Percentiles rank a stretch among this genome's conserved stretches.
These are phyloP conservation scores for Stellera chamaejasme DNA, from an alignment of 345 rosid species.

Conservation along the genomic window DNA sequence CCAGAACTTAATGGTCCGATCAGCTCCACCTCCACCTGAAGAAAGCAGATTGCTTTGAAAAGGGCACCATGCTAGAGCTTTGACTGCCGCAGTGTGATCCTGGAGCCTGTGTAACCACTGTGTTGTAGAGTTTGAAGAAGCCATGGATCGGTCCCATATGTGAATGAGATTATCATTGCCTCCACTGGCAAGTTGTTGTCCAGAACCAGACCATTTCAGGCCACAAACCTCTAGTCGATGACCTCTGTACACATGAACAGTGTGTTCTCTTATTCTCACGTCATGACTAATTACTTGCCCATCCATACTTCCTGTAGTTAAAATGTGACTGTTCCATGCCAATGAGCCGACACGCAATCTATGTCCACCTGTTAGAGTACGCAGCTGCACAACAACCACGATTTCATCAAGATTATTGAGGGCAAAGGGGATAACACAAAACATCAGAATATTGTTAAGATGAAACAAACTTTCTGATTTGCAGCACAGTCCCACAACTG, in stretches of 20 bases:
- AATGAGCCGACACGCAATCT: conserved; percentile 24
- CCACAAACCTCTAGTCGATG: conserved; percentile 32
- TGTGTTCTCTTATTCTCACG: conserved; percentile 25
- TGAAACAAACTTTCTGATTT: conserved; percentile 16
- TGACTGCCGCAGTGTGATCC: conserved; percentile 34
- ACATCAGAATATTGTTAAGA: background rate
- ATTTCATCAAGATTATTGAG: background rate
- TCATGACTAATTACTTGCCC: conserved; percentile 25
- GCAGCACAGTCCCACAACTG: conserved; percentile 36
- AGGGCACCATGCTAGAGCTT: conserved; percentile 44
- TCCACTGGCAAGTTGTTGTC: conserved; percentile 35
- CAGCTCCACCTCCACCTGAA: conserved; percentile 25
- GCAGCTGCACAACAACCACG: conserved; percentile 14
- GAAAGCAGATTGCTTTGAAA: conserved; percentile 18
- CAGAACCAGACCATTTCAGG: conserved; percentile 36
- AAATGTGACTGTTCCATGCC: conserved; percentile 34
- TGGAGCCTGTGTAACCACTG: conserved; percentile 38
- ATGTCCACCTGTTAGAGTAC: conserved; percentile 26
- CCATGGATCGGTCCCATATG: conserved; percentile 33
- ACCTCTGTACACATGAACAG: conserved; percentile 26
- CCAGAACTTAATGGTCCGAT: conserved; percentile 28
- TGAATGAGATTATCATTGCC: conserved; percentile 28
- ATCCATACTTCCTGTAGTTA: conserved; percentile 17
- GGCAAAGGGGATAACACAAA: background rate
- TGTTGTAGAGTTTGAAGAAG: conserved; percentile 19